phyloP scores from a whole-genome alignment of 225 moss, liverwort and hornwort genomes.

The Antitrichia curtipendula region DNA sequence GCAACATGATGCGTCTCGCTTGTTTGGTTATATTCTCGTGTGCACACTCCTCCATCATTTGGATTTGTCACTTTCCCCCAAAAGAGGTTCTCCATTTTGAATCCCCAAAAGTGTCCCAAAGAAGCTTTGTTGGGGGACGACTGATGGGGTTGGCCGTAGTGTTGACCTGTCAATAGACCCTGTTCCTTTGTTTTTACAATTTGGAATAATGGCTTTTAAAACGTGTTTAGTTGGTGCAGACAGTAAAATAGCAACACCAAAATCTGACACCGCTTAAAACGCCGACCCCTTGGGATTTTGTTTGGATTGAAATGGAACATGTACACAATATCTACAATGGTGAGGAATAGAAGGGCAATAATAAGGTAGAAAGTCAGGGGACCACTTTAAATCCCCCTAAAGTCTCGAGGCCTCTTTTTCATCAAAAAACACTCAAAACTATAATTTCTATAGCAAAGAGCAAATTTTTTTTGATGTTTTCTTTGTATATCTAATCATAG shows the following conservation, averaged over 20 bases:
- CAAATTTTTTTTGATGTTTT: too few relatives aligned
- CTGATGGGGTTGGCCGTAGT: not conserved
- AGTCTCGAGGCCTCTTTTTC: too few relatives aligned
- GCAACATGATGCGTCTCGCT: not conserved
- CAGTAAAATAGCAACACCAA: not conserved
- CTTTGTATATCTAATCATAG: too few relatives aligned
- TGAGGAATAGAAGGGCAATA: not conserved
- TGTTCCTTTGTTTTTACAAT: not conserved
- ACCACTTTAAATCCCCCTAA: not conserved
- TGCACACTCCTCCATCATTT: not conserved
- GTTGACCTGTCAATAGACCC: not conserved
- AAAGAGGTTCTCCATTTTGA: not conserved
- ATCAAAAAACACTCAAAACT: too few relatives aligned
- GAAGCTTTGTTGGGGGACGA: not conserved
- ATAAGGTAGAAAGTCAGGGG: too few relatives aligned
- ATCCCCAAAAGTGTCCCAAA: not conserved
- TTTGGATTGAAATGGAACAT: not conserved
- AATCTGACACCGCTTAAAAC: accelerated
- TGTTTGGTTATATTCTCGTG: not conserved
- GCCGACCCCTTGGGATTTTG: too few relatives aligned
- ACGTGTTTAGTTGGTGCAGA: not conserved
- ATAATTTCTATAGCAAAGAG: too few relatives aligned
- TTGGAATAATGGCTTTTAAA: not conserved
- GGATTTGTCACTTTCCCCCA: not conserved
- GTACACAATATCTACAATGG: not conserved